phyloP scores from a whole-genome alignment of 1,284 basidiomycete species.

The Irpex rosettiformis region DNA sequence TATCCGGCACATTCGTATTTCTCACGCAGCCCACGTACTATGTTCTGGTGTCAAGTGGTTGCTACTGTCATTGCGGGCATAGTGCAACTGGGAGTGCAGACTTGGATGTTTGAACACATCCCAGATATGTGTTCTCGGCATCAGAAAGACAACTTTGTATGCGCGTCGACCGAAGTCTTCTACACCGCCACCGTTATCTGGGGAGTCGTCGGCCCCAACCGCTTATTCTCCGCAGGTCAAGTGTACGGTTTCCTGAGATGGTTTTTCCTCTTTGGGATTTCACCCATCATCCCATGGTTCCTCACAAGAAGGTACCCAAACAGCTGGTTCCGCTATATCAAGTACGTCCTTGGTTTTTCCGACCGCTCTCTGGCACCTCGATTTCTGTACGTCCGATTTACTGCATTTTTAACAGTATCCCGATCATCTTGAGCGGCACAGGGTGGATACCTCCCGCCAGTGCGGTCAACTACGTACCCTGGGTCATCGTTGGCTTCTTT shows the following conservation, averaged over 20 bases:
- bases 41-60: slow-evolving; percentile 48
- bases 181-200: slow-evolving; percentile 43
- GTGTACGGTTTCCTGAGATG: slow-evolving; percentile 38
- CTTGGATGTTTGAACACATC: slow-evolving; percentile 50
- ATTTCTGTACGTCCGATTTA: neutral
- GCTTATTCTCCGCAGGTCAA: slow-evolving; percentile 41
- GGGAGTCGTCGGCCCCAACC: slow-evolving; percentile 44
- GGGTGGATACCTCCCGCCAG: slow-evolving; percentile 47
- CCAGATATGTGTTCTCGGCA: slow-evolving; percentile 36
- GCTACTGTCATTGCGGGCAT: slow-evolving; percentile 47
- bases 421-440: slow-evolving; percentile 51
- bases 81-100: slow-evolving; percentile 43
- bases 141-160: slow-evolving; percentile 38
- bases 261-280: slow-evolving; percentile 57
- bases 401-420: slow-evolving; percentile 23
- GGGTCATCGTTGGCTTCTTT: slow-evolving; percentile 46
- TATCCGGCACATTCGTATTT: neutral
- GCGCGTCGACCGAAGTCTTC: slow-evolving; percentile 38
- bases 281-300: slow-evolving; percentile 40
- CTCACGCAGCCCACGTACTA: slow-evolving; percentile 33
- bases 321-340: slow-evolving; percentile 42
- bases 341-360: slow-evolving; percentile 22
- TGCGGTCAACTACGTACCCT: slow-evolving; percentile 44
- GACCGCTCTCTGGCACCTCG: neutral
- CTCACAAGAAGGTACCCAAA: slow-evolving; percentile 42